phyloP scores from a whole-genome alignment of 1,139 yeast genomes.

The Debaryomyces coudertii region DNA sequence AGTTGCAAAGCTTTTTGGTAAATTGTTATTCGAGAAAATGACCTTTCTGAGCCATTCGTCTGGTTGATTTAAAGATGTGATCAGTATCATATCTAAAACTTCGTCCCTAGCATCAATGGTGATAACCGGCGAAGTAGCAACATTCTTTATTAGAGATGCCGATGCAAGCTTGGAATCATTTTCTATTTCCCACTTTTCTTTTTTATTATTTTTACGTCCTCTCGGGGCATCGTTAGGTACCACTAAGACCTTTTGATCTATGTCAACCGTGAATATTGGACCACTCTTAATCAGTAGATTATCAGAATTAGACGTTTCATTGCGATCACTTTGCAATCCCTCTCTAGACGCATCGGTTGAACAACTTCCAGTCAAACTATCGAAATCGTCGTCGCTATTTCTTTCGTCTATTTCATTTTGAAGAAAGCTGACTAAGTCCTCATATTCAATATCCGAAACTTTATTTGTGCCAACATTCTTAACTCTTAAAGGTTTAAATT shows the following conservation, averaged over 20 bases:
- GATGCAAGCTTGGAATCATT: constrained; percentile 71
- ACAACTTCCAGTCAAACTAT: constrained; percentile 15
- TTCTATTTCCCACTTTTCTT: constrained; percentile 80
- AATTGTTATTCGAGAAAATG: constrained; percentile 58
- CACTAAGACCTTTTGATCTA: constrained; percentile 60
- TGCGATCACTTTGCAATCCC: constrained; percentile 8
- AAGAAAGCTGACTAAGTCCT: constrained; percentile 60
- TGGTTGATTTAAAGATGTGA: constrained; percentile 72
- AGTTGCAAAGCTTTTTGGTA: constrained; percentile 75
- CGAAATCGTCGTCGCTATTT: constrained; percentile 23
- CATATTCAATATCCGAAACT: constrained; percentile 72
- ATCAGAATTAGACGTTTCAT: constrained; percentile 8
- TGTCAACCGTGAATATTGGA: constrained; percentile 42
- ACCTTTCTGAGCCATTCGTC: constrained; percentile 92
- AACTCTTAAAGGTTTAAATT: constrained; percentile 73
- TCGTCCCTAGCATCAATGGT: constrained; percentile 83
- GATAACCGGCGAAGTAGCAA: constrained; percentile 69
- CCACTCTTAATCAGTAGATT: constrained; percentile 15
- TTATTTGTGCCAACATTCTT: constrained; percentile 59
- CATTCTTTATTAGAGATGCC: constrained; percentile 51
- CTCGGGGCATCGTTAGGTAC: constrained; percentile 75
- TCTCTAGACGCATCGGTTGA: constrained; percentile 10
- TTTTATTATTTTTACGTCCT: constrained; percentile 71
- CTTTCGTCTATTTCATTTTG: constrained; percentile 44
- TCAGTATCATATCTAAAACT: constrained; percentile 76